Percentiles rank a stretch among this genome's conserved stretches.
Evolutionary conservation across 2,329 filamentous ascomycete species (phyloP).

Genomic region (Aspergillus brasiliensis): DNA sequence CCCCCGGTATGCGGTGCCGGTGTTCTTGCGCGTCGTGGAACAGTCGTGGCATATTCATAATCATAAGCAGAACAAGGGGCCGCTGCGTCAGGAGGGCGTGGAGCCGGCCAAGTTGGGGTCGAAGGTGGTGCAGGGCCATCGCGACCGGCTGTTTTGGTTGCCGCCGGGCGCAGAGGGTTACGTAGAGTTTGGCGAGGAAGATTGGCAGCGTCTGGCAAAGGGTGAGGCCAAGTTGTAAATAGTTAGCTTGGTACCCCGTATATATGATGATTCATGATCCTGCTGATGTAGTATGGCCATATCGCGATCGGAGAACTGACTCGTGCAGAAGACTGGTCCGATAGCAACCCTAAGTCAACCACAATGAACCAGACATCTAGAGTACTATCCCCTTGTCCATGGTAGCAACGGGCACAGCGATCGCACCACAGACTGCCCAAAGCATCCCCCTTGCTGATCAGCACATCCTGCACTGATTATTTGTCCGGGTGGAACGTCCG

Average conservation of each 20-base stretch:
- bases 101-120: conserved; percentile 54
- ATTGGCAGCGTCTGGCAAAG: conserved; percentile 59
- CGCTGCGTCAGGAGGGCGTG: conserved; percentile 67
- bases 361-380: too few relatives aligned
- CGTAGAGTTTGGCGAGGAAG: conserved; percentile 58
- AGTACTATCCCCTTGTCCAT: too few relatives aligned
- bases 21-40: conserved; percentile 68
- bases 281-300: too few relatives aligned
- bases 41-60: conserved; percentile 56
- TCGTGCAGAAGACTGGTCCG: too few relatives aligned
- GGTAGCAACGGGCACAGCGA: too few relatives aligned
- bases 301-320: too few relatives aligned
- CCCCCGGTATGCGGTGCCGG: conserved; percentile 73
- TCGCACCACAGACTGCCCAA: too few relatives aligned
- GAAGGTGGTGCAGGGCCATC: conserved; percentile 46
- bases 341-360: too few relatives aligned
- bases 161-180: conserved; percentile 56
- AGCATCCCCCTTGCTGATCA: too few relatives aligned
- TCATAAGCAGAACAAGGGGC: conserved; percentile 79
- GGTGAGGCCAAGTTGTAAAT: conserved; percentile 49
- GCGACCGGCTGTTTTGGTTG: conserved; percentile 56
- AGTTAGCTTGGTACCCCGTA: not conserved
- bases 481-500: not conserved
- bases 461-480: not conserved
- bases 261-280: not conserved